phyloP scores from a whole-genome alignment of 1,139 yeast species.

The Zygoascus meyerae region DNA sequence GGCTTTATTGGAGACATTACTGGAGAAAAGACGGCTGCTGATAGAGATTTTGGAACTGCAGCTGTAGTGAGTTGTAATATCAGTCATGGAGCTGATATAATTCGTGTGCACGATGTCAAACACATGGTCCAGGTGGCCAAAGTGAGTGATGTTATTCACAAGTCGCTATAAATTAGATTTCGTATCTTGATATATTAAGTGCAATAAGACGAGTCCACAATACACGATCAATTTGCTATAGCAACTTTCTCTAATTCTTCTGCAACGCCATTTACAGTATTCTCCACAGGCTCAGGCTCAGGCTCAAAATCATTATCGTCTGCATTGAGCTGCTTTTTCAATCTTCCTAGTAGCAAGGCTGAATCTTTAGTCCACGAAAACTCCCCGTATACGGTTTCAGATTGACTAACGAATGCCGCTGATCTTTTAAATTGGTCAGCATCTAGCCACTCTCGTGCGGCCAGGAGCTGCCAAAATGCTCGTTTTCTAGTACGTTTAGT shows the following conservation, averaged over 20 bases:
- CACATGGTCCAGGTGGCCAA: constrained; percentile 58
- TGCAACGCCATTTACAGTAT: background rate
- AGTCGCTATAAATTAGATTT: constrained; percentile 18
- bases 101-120: constrained; percentile 81
- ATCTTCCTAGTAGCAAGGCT: constrained; percentile 20
- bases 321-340: constrained; percentile 9
- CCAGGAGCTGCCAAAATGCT: constrained; percentile 69
- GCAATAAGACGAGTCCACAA: background rate
- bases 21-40: constrained; percentile 39
- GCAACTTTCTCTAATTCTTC: background rate
- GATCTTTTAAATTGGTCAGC: constrained; percentile 22
- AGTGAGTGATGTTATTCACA: constrained; percentile 76
- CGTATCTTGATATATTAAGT: background rate
- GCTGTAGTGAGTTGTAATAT: constrained; percentile 72
- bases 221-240: no score
- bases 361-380: constrained; percentile 29
- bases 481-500: constrained; percentile 56
- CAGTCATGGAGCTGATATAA: constrained; percentile 69
- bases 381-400: constrained; percentile 21
- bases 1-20: constrained; percentile 75
- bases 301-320: background rate
- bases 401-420: constrained; percentile 24
- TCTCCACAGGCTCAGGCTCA: background rate
- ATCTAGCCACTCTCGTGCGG: constrained; percentile 66
- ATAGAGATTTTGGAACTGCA: constrained; percentile 70